Conservation (phyloP, 352 stramenopile species). For the Phytophthora pini region DNA sequence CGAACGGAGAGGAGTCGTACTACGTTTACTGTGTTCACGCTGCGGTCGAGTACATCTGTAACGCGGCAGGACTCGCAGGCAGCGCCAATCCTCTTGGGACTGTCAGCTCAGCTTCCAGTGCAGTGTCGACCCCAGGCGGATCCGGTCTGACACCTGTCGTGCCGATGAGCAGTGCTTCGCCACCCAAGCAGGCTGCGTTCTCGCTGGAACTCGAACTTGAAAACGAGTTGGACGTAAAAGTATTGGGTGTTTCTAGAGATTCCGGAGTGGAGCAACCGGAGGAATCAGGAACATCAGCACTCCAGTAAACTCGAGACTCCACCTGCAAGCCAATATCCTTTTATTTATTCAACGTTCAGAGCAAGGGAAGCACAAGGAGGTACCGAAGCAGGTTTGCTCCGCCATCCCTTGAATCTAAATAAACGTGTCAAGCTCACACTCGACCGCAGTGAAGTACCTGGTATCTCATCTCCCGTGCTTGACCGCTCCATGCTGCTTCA, state of each 20-base stretch:
- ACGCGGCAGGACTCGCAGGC: constrained; percentile 49
- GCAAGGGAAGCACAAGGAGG: constrained; percentile 10
- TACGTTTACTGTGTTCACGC: constrained; percentile 91
- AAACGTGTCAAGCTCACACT: constrained; percentile 25
- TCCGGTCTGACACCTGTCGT: constrained; percentile 24
- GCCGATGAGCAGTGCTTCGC: constrained; percentile 24
- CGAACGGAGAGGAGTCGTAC: constrained; percentile 89
- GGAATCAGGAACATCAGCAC: constrained; percentile 4
- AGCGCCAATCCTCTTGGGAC: constrained; percentile 4
- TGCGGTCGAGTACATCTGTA: constrained; percentile 87
- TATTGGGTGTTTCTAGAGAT: not conserved
- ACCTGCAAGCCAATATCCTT: constrained; percentile 29
- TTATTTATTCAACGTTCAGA: constrained; percentile 45
- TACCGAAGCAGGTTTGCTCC: constrained; percentile 8
- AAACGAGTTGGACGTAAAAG: constrained; percentile 27
- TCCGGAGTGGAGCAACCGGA: constrained; percentile 12
- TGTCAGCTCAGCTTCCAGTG: constrained; percentile 26
- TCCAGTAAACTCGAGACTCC: not conserved
- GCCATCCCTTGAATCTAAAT: constrained; percentile 39
- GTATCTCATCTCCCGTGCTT: constrained; percentile 10
- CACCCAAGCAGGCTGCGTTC: constrained; percentile 23
- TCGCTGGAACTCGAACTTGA: constrained; percentile 23
- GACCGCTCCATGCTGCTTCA: not conserved
- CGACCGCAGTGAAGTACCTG: constrained; percentile 8
- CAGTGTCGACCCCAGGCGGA: constrained; percentile 29